Evolutionary conservation across 331 rosid genomes (phyloP).

Genomic region (Quercus lobata): DNA sequence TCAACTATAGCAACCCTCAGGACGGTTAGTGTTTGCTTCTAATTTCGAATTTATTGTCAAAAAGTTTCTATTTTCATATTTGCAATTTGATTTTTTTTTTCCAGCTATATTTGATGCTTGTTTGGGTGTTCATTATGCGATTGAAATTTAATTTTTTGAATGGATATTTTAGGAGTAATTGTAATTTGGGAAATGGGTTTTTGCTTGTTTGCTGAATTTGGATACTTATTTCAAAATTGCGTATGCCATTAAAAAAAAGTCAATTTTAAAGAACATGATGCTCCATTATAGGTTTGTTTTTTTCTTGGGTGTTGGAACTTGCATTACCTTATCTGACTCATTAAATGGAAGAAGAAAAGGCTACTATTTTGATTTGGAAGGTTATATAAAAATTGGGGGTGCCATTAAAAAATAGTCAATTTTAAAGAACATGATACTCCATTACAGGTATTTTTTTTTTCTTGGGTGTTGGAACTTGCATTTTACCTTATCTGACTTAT

Average conservation of each 20-base stretch:
- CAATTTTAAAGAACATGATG: not conserved
- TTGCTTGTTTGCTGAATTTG: not conserved
- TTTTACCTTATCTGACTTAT: not conserved
- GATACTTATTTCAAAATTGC: not conserved
- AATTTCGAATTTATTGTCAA: not conserved
- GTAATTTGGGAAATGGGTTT: not conserved
- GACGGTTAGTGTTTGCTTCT: constrained; percentile 54
- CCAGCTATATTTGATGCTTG: no score
- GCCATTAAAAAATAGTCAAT: not conserved
- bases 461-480: not conserved
- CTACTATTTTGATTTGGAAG: not conserved
- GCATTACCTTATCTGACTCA: not conserved
- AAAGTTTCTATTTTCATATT: not conserved
- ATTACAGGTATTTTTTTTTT: not conserved
- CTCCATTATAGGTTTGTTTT: not conserved
- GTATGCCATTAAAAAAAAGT: not conserved
- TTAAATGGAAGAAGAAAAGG: not conserved
- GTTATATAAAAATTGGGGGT: not conserved
- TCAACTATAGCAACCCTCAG: constrained; percentile 69
- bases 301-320: not conserved
- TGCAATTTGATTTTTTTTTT: not conserved
- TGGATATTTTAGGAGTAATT: not conserved
- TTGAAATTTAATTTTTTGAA: not conserved
- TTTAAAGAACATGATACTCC: not conserved
- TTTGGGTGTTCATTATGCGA: not conserved